A percentile compares a stretch with the other conserved stretches of the same genome.
Evolutionary conservation across 2,329 filamentous ascomycete species (phyloP).

Genomic region (Cytospora piceae): DNA sequence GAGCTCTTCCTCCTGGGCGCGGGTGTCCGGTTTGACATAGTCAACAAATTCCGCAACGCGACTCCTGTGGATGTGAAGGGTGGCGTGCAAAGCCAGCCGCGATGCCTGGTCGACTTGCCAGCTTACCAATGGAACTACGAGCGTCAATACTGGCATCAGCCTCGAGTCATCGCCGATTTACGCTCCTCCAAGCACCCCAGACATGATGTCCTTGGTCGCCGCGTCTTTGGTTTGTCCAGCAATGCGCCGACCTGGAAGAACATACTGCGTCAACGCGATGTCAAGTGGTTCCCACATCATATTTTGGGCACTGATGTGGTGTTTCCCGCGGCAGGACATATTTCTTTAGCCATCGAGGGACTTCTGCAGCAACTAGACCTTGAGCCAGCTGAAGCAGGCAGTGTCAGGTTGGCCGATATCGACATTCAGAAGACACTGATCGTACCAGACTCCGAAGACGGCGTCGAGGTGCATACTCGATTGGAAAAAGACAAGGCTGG

Average conservation of each 20-base stretch:
- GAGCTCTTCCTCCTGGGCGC: not conserved
- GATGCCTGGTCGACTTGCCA: constrained; percentile 36
- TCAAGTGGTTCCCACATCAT: constrained; percentile 38
- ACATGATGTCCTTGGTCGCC: constrained; percentile 34
- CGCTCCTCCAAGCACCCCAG: constrained; percentile 33
- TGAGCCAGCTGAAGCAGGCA: not conserved
- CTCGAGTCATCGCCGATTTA: constrained; percentile 37
- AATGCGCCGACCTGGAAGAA: constrained; percentile 28
- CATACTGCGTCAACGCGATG: constrained; percentile 27
- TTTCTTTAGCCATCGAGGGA: constrained; percentile 32
- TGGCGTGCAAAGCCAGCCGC: not conserved
- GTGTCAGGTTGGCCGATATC: not conserved
- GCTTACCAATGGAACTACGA: constrained; percentile 27
- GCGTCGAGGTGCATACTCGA: not conserved
- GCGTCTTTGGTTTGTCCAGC: constrained; percentile 21
- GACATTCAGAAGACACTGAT: not conserved
- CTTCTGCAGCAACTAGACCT: not conserved
- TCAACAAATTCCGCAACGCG: too few relatives aligned
- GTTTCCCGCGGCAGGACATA: constrained; percentile 29
- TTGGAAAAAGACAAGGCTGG: not conserved
- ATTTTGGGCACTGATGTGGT: constrained; percentile 39
- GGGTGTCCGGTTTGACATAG: not conserved
- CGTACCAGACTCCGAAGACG: not conserved
- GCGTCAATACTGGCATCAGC: constrained; percentile 36
- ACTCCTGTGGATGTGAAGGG: too few relatives aligned